Evolutionary conservation across 768 basidiomycete species (phyloP).

Genomic region (Tricholoma bakamatsutake): DNA sequence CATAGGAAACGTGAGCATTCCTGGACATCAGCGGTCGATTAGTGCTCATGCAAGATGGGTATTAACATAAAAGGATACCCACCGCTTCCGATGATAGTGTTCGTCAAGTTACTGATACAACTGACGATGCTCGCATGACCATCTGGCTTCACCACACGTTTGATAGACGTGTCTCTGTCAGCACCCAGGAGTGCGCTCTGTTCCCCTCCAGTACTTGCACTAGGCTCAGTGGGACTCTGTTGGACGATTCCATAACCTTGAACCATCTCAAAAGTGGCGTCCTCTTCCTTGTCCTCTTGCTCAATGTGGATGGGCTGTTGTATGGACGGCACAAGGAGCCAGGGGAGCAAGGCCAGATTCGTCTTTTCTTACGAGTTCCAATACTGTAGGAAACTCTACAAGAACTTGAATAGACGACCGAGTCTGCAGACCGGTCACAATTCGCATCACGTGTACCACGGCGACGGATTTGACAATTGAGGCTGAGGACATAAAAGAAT

Average conservation of each 20-base stretch:
- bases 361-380: slow-evolving; percentile 9
- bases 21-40: slow-evolving; percentile 28
- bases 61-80: slow-evolving; percentile 21
- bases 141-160: slow-evolving; percentile 29
- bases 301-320: background rate
- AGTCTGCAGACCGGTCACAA: background rate
- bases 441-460: background rate
- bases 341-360: slow-evolving; percentile 18
- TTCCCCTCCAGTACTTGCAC: slow-evolving; percentile 35
- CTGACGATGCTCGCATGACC: slow-evolving; percentile 68
- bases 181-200: slow-evolving; percentile 56
- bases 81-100: slow-evolving; percentile 93
- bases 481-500: too few species aligned
- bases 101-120: slow-evolving; percentile 74
- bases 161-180: slow-evolving; percentile 20
- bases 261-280: slow-evolving; percentile 53
- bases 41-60: background rate
- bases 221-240: slow-evolving; percentile 26
- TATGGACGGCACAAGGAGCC: background rate
- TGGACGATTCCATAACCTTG: slow-evolving; percentile 60
- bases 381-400: background rate
- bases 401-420: background rate
- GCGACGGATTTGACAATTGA: background rate
- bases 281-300: slow-evolving; percentile 1
- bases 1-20: slow-evolving; percentile 86